Conservation (phyloP, 345 rosid species). For the Gossypium turneri region DNA sequence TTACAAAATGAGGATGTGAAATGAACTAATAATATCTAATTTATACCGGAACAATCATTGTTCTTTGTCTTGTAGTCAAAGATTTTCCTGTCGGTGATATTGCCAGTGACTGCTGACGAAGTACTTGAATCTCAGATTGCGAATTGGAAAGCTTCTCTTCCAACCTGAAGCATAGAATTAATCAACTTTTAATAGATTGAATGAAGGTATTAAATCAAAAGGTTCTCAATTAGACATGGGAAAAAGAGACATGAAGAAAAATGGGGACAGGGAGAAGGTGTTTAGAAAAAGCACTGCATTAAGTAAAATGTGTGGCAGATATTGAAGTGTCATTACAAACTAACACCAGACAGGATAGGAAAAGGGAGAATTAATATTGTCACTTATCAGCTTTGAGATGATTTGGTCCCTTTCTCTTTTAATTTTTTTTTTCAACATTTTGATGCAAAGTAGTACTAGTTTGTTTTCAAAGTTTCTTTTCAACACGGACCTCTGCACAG, state of each 20-base stretch:
- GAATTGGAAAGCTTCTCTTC: constrained; percentile 95
- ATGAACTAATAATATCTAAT: constrained; percentile 12
- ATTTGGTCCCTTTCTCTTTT: neutral
- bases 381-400: neutral
- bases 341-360: neutral
- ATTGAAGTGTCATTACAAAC: neutral
- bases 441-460: constrained; percentile 4
- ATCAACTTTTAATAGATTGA: constrained; percentile 16
- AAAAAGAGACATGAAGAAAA: neutral
- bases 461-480: neutral
- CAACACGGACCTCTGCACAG: constrained; percentile 82
- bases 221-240: neutral
- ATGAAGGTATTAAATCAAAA: neutral
- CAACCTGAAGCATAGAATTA: constrained; percentile 44
- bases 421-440: neutral
- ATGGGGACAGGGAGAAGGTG: neutral
- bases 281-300: neutral
- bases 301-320: neutral
- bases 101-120: constrained; percentile 92
- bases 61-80: constrained; percentile 61
- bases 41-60: constrained; percentile 68
- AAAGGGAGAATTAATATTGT: neutral
- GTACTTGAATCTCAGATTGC: constrained; percentile 97
- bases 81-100: constrained; percentile 94
- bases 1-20: constrained; percentile 8